These are phyloP conservation scores for Thelephora terrestris DNA, from an alignment of 1,284 basidiomycete species.

Conservation along the genomic window DNA sequence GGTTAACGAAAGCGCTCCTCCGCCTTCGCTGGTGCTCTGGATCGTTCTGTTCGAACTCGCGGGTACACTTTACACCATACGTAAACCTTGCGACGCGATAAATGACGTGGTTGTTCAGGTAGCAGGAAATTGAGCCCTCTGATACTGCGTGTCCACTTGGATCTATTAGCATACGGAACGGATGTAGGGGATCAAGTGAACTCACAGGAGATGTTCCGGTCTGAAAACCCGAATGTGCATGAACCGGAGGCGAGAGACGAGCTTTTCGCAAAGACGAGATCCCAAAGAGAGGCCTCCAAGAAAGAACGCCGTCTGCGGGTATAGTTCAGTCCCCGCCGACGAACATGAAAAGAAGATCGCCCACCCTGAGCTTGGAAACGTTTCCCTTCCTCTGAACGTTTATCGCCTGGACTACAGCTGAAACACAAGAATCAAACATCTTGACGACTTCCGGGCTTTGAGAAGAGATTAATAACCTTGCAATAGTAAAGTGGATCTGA, in stretches of 20 bases:
- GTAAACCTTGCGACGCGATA: conserved; percentile 24
- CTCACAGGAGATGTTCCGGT: conserved; percentile 37
- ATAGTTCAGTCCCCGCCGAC: background rate
- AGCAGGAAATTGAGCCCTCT: conserved; percentile 26
- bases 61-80: conserved; percentile 23
- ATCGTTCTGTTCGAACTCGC: conserved; percentile 19
- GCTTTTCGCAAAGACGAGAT: conserved; percentile 24
- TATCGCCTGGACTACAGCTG: conserved; percentile 24
- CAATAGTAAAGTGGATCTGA: too few relatives aligned
- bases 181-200: background rate
- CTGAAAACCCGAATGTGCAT: conserved; percentile 28
- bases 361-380: conserved; percentile 9
- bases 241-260: conserved; percentile 18
- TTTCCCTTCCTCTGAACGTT: conserved; percentile 19
- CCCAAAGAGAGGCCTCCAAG: conserved; percentile 31
- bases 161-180: background rate
- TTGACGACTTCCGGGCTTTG: conserved; percentile 19
- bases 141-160: conserved; percentile 24
- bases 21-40: conserved; percentile 23
- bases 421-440: conserved; percentile 31
- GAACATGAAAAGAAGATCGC: background rate
- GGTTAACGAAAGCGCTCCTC: conserved; percentile 14
- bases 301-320: conserved; percentile 25
- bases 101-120: conserved; percentile 26
- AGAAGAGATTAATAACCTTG: too few relatives aligned